Conservation (phyloP, 345 rosid genomes). For the Euclidium syriacum region DNA sequence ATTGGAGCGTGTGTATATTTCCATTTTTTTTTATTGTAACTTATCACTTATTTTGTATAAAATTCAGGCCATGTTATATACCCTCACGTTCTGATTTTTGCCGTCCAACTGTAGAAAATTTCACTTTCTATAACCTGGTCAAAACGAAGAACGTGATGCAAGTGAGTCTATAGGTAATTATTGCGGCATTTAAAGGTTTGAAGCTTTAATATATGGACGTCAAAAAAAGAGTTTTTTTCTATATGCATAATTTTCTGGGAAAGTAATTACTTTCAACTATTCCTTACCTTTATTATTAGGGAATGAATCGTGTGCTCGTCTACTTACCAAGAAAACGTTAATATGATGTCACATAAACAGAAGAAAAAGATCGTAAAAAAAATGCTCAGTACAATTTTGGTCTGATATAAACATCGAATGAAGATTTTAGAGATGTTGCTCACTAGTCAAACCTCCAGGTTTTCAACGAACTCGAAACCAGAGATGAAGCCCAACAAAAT, state of each 20-base stretch:
- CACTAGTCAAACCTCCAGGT: background rate
- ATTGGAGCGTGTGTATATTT: conserved; percentile 23
- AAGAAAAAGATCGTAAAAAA: too few relatives aligned
- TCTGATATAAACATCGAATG: background rate
- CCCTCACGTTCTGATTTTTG: conserved; percentile 6
- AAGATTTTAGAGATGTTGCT: background rate
- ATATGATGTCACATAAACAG: too few relatives aligned
- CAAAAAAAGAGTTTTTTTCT: too few relatives aligned
- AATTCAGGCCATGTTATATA: conserved; percentile 17
- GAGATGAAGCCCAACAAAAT: background rate
- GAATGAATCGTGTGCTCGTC: too few relatives aligned
- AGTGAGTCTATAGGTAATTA: background rate
- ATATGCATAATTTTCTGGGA: too few relatives aligned
- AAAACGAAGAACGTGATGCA: conserved; percentile 6
- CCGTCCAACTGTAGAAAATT: background rate
- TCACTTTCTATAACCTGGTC: background rate
- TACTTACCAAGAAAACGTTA: too few relatives aligned
- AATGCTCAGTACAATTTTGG: background rate
- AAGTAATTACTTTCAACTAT: too few relatives aligned
- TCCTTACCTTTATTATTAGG: too few relatives aligned
- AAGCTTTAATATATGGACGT: too few relatives aligned
- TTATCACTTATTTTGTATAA: conserved; percentile 22
- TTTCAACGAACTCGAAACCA: background rate
- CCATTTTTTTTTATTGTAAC: background rate
- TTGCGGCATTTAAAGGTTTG: background rate